Evolutionary conservation across 306 rosid species (phyloP).

Genomic region (Alnus glutinosa): DNA sequence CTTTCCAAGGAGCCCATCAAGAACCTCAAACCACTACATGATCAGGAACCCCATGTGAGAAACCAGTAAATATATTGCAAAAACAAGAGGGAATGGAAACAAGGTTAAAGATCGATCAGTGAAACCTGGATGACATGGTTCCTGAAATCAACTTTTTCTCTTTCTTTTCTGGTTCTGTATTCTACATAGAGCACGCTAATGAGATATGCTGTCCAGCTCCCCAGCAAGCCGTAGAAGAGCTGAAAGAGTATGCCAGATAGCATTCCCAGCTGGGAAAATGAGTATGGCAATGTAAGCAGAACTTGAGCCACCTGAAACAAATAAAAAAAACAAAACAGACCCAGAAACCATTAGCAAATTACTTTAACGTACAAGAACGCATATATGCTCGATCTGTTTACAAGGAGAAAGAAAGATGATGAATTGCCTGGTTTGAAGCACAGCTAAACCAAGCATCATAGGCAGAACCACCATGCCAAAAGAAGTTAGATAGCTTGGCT

Average conservation of each 20-base stretch:
- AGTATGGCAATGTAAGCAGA: constrained; percentile 90
- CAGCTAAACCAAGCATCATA: constrained; percentile 99
- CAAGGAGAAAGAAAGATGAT: too few relatives aligned
- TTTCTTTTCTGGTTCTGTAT: constrained; percentile 93
- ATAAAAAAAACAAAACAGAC: neutral
- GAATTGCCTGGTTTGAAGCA: constrained; percentile 88
- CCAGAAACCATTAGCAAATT: neutral
- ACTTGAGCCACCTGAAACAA: constrained; percentile 89
- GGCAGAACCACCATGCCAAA: constrained; percentile 97
- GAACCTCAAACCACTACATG: constrained; percentile 94
- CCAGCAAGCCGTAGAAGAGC: constrained; percentile 82
- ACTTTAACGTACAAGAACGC: neutral
- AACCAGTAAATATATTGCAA: neutral
- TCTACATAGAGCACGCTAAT: constrained; percentile 90
- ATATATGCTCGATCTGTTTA: neutral
- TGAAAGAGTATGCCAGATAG: constrained; percentile 88
- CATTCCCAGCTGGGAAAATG: constrained; percentile 96
- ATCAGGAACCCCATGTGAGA: constrained; percentile 30
- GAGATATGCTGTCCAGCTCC: constrained; percentile 98
- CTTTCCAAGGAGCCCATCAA: constrained; percentile 95
- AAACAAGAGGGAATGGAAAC: neutral
- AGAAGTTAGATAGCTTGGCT: constrained; percentile 59
- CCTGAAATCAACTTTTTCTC: constrained; percentile 91
- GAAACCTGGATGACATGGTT: constrained; percentile 92
- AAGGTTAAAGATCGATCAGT: neutral